Conservation (phyloP, 1,284 basidiomycete genomes). For the Leccinum fallax region DNA sequence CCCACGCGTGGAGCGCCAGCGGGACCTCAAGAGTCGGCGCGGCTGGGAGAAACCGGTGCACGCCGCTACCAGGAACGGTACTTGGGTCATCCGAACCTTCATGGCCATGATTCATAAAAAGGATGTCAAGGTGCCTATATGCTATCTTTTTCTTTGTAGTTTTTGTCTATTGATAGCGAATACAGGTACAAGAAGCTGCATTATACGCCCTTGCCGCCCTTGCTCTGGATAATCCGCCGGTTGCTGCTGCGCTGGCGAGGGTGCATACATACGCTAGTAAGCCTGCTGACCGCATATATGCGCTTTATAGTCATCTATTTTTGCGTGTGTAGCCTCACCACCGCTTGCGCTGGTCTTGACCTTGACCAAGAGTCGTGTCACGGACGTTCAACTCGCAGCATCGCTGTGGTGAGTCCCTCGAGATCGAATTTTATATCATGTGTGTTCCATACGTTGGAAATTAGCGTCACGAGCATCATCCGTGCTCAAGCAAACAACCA, state of each 20-base stretch:
- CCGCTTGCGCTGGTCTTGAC: conserved; percentile 45
- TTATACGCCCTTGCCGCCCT: conserved; percentile 71
- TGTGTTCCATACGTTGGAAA: neutral
- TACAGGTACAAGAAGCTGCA: conserved; percentile 69
- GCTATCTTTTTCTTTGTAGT: neutral
- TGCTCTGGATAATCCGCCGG: conserved; percentile 60
- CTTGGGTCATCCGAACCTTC: conserved; percentile 61
- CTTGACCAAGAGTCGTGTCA: conserved; percentile 54
- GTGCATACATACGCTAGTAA: conserved; percentile 43
- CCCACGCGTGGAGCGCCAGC: conserved; percentile 54
- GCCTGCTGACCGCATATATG: conserved; percentile 9
- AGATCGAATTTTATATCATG: neutral
- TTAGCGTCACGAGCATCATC: conserved; percentile 59
- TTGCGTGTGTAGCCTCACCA: conserved; percentile 29
- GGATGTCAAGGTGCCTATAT: conserved; percentile 52
- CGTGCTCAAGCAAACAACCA: conserved; percentile 44
- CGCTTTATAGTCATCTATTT: conserved; percentile 3
- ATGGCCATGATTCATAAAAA: conserved; percentile 48
- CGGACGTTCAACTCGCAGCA: conserved; percentile 66
- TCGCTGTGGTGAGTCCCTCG: conserved; percentile 58
- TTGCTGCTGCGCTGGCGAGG: conserved; percentile 52
- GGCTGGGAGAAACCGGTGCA: conserved; percentile 64
- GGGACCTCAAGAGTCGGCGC: conserved; percentile 57
- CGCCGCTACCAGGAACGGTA: conserved; percentile 48
- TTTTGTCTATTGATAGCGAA: conserved; percentile 1